These are phyloP conservation scores for Drechslera avenae DNA, from an alignment of 2,329 filamentous ascomycete genomes.

Conservation along the genomic window DNA sequence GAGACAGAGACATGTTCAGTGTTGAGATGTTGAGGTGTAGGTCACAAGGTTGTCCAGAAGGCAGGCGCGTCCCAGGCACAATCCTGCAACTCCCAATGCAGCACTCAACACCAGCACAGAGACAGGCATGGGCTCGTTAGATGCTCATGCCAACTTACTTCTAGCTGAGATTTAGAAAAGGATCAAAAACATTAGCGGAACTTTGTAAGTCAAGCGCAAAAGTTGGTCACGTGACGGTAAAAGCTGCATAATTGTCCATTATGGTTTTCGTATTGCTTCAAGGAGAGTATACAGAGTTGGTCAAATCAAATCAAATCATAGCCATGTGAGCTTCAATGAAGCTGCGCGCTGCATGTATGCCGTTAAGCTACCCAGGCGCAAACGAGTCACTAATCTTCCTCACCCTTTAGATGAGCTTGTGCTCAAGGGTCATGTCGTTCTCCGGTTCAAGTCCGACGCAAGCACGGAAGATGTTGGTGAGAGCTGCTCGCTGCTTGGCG, in stretches of 20 bases:
- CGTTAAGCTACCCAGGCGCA: background rate
- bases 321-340: background rate
- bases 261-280: slow-evolving; percentile 18
- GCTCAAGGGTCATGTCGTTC: slow-evolving; percentile 98
- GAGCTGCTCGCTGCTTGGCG: slow-evolving; percentile 89
- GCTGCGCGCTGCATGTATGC: background rate
- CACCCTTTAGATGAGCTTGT: slow-evolving; percentile 78
- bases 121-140: too few relatives aligned
- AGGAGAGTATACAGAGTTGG: slow-evolving; percentile 39
- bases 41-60: too few relatives aligned
- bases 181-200: too few relatives aligned
- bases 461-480: slow-evolving; percentile 98
- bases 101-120: too few relatives aligned
- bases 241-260: background rate
- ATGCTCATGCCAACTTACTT: too few relatives aligned
- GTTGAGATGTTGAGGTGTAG: too few relatives aligned
- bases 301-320: slow-evolving; percentile 14
- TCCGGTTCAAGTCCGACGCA: slow-evolving; percentile 96
- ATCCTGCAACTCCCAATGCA: background rate
- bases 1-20: too few relatives aligned
- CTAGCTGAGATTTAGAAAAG: too few relatives aligned
- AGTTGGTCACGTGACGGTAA: background rate
- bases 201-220: too few relatives aligned
- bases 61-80: too few relatives aligned
- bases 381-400: background rate